Evolutionary conservation across 805 yeast species (phyloP).

Genomic region (Candida jianshihensis): DNA sequence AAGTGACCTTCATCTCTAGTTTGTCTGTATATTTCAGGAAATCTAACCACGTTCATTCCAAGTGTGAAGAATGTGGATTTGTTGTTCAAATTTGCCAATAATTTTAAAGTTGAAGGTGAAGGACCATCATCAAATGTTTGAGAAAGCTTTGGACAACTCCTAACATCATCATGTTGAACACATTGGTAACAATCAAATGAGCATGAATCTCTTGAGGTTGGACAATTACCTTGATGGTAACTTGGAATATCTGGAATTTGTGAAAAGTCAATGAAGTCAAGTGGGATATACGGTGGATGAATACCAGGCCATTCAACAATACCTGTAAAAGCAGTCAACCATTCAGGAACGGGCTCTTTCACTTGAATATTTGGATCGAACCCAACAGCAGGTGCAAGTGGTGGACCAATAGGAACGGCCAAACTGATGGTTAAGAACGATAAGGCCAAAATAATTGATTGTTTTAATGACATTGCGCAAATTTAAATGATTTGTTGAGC

Average conservation of each 20-base stretch:
- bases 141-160: slow-evolving; percentile 63
- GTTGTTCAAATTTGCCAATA: slow-evolving; percentile 45
- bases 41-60: slow-evolving; percentile 72
- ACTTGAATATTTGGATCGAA: slow-evolving; percentile 21
- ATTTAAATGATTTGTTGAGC: too few relatives aligned
- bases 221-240: slow-evolving; percentile 57
- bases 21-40: slow-evolving; percentile 63
- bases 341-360: slow-evolving; percentile 57
- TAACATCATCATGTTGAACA: slow-evolving; percentile 66
- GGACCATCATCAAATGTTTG: slow-evolving; percentile 98
- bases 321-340: slow-evolving; percentile 76
- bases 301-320: slow-evolving; percentile 75
- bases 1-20: slow-evolving; percentile 63
- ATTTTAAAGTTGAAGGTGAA: slow-evolving; percentile 54
- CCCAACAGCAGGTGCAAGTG: slow-evolving; percentile 16
- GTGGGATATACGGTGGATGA: slow-evolving; percentile 82
- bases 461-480: not conserved
- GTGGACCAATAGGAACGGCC: not conserved
- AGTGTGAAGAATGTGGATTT: slow-evolving; percentile 79
- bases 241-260: slow-evolving; percentile 41
- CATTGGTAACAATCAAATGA: slow-evolving; percentile 86
- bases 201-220: slow-evolving; percentile 47
- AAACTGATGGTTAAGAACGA: not conserved
- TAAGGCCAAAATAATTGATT: not conserved
- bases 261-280: slow-evolving; percentile 58